phyloP scores from a whole-genome alignment of 371 early-diverging fungal genomes.

The Syncephalastrum contaminatum region DNA sequence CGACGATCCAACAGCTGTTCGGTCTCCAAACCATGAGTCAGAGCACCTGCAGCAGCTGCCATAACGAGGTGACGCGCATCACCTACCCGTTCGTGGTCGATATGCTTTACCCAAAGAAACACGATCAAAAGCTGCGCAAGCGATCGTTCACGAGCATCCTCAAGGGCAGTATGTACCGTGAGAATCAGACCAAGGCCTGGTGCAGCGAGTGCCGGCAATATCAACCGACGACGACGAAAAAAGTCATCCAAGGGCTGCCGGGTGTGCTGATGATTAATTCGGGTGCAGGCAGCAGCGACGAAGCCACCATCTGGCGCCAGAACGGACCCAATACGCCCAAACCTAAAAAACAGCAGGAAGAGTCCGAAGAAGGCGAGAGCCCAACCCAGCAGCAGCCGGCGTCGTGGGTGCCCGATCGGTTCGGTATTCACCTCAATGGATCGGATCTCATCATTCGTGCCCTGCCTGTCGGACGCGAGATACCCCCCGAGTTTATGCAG shows the following conservation, averaged over 20 bases:
- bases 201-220: constrained; percentile 75
- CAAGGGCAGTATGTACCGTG: constrained; percentile 66
- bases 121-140: constrained; percentile 41
- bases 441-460: constrained; percentile 43
- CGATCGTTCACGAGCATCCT: constrained; percentile 61
- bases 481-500: constrained; percentile 42
- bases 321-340: constrained; percentile 43
- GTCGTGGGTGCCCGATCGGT: constrained; percentile 55
- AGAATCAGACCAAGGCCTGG: constrained; percentile 79
- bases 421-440: constrained; percentile 53
- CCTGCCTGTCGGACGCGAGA: constrained; percentile 40
- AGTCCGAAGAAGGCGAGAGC: constrained; percentile 11
- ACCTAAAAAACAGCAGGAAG: not conserved
- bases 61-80: constrained; percentile 57
- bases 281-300: constrained; percentile 57
- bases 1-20: constrained; percentile 72
- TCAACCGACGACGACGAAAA: constrained; percentile 65
- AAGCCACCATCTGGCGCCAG: constrained; percentile 50
- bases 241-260: constrained; percentile 62
- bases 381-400: constrained; percentile 13
- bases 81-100: constrained; percentile 81
- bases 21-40: constrained; percentile 64
- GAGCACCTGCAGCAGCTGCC: constrained; percentile 65
- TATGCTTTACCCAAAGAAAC: constrained; percentile 64
- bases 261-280: constrained; percentile 71